Evolutionary conservation across 2,329 filamentous ascomycete species (phyloP).

Genomic region (Teratosphaeria nubilosa): DNA sequence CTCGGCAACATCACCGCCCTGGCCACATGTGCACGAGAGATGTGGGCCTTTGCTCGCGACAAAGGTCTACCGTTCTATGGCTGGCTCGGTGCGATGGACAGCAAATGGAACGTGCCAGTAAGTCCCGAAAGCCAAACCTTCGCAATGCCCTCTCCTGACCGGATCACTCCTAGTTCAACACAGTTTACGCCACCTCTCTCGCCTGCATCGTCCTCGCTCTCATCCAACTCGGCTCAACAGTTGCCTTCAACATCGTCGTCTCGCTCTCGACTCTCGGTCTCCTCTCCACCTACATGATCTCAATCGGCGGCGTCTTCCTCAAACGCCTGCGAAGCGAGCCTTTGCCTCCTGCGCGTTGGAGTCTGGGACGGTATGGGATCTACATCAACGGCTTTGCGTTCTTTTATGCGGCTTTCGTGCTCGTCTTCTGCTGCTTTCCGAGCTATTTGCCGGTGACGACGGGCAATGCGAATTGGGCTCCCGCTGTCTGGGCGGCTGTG

Average conservation of each 20-base stretch:
- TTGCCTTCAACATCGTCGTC: constrained; percentile 24
- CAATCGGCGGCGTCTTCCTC: constrained; percentile 21
- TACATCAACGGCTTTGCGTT: constrained; percentile 14
- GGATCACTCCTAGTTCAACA: constrained; percentile 21
- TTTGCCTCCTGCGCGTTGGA: constrained; percentile 13
- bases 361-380: constrained; percentile 12
- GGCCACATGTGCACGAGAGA: constrained; percentile 10
- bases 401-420: constrained; percentile 19
- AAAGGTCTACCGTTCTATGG: constrained; percentile 17
- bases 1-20: constrained; percentile 11
- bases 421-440: constrained; percentile 23
- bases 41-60: constrained; percentile 10
- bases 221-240: constrained; percentile 24
- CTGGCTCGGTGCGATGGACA: constrained; percentile 4
- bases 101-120: not conserved
- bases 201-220: constrained; percentile 21
- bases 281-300: constrained; percentile 25
- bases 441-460: constrained; percentile 17
- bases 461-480: constrained; percentile 21
- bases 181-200: constrained; percentile 20
- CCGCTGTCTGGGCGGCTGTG: constrained; percentile 20
- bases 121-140: not conserved
- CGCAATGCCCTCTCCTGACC: not conserved
- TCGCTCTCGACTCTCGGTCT: constrained; percentile 23
- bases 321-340: constrained; percentile 7